Base-by-base conservation (phyloP, 2,329 filamentous ascomycete genomes). In the Penicillium sp. region DNA sequence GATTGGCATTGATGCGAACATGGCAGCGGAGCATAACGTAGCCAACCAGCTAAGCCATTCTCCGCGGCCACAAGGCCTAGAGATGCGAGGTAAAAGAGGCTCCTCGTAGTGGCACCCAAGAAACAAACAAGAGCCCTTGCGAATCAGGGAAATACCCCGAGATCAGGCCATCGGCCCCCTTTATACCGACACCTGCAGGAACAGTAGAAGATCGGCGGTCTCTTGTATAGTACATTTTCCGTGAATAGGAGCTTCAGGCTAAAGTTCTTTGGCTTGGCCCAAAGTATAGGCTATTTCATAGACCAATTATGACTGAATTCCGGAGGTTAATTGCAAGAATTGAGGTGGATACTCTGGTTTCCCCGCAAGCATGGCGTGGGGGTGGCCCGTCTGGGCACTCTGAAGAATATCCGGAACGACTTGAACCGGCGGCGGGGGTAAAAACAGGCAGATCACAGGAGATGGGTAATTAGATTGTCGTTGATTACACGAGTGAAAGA, bases 21-120 rank as follows among this genome's bases (percentile, higher is more conserved):
- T 5, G 81, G 76, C 15, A 88, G 70, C 9, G 82, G 80, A 35
- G 87, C 87, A 72, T 90, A 90, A 53, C 88, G 83, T 59, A 90
- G 75, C 88, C 88, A 91, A 53, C 80, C 88, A 60, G 83, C 78
- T 26, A 87, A 75, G 12, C 88, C 88, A 69, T 85, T 83, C 68
- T 91, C 88, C 42, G 86, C 87, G 49, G 75, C 74, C 12, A 49
- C 60, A 40, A 64, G 1, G 56, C 65, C 50, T 22, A 64, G 28
- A 19, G 38, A 22, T 30, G 55, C 50, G 53, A 67, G 28, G 24
- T 68, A 58, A 15, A 61, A 19, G 22, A 64, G 33, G 28, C 19
- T 49, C 30, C 59, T 51, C 65, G 66, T 67, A 8, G 8, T 64
- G 30, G 24, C 22, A n/a, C 1, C 12, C 15, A 12, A 19, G 13